phyloP scores from a whole-genome alignment of 495 filamentous ascomycete species.

The Rusavskia elegans region DNA sequence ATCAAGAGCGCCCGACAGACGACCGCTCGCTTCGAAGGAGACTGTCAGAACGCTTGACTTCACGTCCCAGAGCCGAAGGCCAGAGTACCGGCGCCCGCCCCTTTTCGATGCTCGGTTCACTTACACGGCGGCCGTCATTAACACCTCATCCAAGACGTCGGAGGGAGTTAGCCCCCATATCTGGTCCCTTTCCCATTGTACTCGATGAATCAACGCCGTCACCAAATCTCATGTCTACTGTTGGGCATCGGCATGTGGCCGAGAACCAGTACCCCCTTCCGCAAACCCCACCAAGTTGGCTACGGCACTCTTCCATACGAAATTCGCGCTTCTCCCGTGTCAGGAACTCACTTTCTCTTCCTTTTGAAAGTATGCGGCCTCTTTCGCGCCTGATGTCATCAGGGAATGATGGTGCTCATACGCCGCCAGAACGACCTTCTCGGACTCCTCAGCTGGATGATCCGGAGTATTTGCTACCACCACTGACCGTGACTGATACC shows the following conservation, averaged over 20 bases:
- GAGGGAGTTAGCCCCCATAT: conserved; percentile 12
- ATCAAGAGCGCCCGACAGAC: conserved; percentile 33
- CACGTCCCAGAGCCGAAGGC: background rate
- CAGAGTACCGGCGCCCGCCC: conserved; percentile 4
- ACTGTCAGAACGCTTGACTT: conserved; percentile 5
- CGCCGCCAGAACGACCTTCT: conserved; percentile 12
- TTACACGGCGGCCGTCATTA: conserved; percentile 13
- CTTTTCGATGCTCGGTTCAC: conserved; percentile 14
- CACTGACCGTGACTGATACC: conserved; percentile 26
- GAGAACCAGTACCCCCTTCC: background rate
- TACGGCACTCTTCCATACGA: conserved; percentile 3
- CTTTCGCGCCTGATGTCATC: conserved; percentile 8
- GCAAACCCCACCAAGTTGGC: background rate
- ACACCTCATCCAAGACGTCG: conserved; percentile 12
- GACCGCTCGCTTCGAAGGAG: conserved; percentile 30
- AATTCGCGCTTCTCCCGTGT: conserved; percentile 21
- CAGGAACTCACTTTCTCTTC: conserved; percentile 18
- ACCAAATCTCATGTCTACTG: conserved; percentile 1
- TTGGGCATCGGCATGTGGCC: background rate
- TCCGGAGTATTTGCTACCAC: conserved; percentile 17
- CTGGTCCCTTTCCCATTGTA: conserved; percentile 13
- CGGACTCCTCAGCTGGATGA: conserved; percentile 12
- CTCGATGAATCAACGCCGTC: conserved; percentile 12
- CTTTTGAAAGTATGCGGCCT: conserved; percentile 18
- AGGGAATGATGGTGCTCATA: conserved; percentile 6